Base-by-base conservation (phyloP, 768 basidiomycete species). In the Boletus rufocinnamomeus region DNA sequence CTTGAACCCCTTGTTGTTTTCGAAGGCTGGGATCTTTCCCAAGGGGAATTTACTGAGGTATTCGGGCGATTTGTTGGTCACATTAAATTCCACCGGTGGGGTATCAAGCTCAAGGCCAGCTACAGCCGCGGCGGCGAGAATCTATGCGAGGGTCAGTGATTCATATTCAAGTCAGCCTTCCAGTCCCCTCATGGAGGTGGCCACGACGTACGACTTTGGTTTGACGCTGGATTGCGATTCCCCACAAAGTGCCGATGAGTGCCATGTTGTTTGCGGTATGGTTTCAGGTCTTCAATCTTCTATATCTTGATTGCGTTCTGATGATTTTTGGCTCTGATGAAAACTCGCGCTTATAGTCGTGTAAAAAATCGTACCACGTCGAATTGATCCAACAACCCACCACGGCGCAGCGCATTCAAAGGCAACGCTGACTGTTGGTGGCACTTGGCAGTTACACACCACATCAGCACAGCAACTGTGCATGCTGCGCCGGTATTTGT, bases 11-110 rank as follows among this genome's bases (percentile, higher is more conserved):
- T 63, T 41, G 23, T 43, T 48, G 46, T 59, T 54, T 27, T 74
- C 72, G 32, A 72, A 72, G 0, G 64, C 62, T 7, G 71, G 71
- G 0, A 72, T 7, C 52, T 70, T 72, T 27, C 72, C 71, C 11
- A 73, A 0, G 2, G 70, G 70, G 40, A 72, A 73, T 51, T 73
- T 72, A 4, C 41, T 34, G 23, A 73, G 62, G 57, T 54, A 72
- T 60, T 73, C 72, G 6, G 70, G 62, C 3, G 70, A 43, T 50
- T 51, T 60, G 47, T 64, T 70, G n/a, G 63, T 72, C 43, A 68
- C 72, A 0, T 13, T 40, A 44, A 64, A 69, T 23, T 72, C 66
- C 4, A 72, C 50, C 3, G 51, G 38, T 19, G 68, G 65, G 0
- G 40, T 59, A 23, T 73, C 70, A 1, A 73, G 28, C 54, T 73